A percentile compares a stretch with the other conserved stretches of the same genome.
phyloP scores from a whole-genome alignment of 1,284 basidiomycete species.

The Phylloboletellus chloephorus region DNA sequence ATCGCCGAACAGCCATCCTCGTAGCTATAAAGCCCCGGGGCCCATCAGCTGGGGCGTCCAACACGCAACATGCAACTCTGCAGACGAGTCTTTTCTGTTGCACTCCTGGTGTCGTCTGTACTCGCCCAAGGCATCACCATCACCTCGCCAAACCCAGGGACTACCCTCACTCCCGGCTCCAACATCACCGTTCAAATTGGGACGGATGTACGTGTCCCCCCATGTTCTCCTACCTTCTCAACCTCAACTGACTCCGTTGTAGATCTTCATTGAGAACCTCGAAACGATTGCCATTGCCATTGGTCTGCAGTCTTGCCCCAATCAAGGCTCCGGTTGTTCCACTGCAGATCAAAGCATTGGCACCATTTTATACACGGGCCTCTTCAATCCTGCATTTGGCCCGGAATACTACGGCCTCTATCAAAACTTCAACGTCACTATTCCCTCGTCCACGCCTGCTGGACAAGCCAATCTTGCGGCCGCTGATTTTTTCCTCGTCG shows the following conservation, averaged over 20 bases:
- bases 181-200: conserved; percentile 9
- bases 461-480: conserved; percentile 9
- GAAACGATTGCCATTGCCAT: conserved; percentile 6
- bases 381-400: conserved; percentile 5
- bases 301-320: conserved; percentile 11
- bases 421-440: conserved; percentile 6
- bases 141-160: conserved; percentile 5
- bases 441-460: conserved; percentile 9
- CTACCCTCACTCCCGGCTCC: conserved; percentile 6
- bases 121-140: conserved; percentile 4
- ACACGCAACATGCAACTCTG: conserved; percentile 1
- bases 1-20: neutral
- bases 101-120: conserved; percentile 2
- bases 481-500: conserved; percentile 8
- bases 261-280: neutral
- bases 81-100: neutral
- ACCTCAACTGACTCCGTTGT: neutral
- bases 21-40: neutral
- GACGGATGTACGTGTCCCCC: neutral
- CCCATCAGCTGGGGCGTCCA: neutral
- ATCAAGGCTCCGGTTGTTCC: neutral
- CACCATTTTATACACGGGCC: conserved; percentile 8
- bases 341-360: conserved; percentile 4
- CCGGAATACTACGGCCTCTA: conserved; percentile 3
- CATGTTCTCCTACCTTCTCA: neutral